Base-by-base conservation (phyloP, 306 rosid genomes). In the Fragaria vesca region DNA sequence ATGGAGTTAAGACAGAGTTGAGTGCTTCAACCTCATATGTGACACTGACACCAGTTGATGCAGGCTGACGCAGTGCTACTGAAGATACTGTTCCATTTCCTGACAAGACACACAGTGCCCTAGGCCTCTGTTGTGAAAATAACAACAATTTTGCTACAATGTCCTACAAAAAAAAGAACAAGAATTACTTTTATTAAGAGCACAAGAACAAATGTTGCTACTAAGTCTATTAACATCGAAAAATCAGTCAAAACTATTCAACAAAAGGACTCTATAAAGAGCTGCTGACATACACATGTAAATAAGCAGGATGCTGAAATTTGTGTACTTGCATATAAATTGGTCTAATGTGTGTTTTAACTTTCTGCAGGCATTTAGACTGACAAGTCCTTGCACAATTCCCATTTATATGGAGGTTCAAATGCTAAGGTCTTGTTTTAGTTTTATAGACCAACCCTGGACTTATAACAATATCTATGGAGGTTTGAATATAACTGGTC, bases 1-100 rank as follows among this genome's bases (percentile, higher is more conserved):
- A 45, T 30, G 58, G 45, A 61, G 13, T 47, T 26, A 18, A 60
- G 28, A 24, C 21, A 82, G 43, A 65, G 66, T 66, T 28, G 36
- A 40, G 34, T 77, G 55, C 57, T 79, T 85, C 73, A 77, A 96
- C 99, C 98, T 93, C 98, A 52, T 75, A 88, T 34, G 90, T 85
- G 79, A 82, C 85, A 75, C 98, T 86, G 84, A 82, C 87, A 74
- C 77, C 86, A 51, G 91, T 83, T 65, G 99, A 96, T 81, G 97
- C 98, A 20, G 99, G 99, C 75, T 91, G 96, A 30, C 94, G 90
- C 58, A 96, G 80, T 69, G 96, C 79, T 69, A 96, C 91, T 1
- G 97, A 91, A 74, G 97, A 96, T 60, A 88, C 91, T 40, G 82
- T 46, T 55, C 99, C 99, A 66, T 83, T 87, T 79, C 98, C 99